Base-by-base conservation (phyloP, 2,329 filamentous ascomycete species). In the Arthrobotrys sphaeroides region DNA sequence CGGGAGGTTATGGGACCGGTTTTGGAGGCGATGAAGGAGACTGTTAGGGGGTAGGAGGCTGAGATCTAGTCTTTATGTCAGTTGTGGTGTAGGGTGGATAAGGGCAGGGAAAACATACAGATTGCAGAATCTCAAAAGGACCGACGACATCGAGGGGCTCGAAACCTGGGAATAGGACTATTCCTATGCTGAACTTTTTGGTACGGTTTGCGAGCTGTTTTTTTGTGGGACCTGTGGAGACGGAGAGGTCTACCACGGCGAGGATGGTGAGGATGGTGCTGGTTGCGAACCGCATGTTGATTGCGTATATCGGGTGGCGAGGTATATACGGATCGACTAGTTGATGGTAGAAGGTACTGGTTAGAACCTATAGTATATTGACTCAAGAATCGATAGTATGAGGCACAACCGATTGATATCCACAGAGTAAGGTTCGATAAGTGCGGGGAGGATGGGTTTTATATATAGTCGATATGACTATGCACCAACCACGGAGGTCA, bases 121-220 rank as follows among this genome's bases (percentile, higher is more conserved):
- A 57, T 28, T 55, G 20, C 20, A 87, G 80, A 73, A 83, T 83
- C 76, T 87, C 84, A 9, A 87, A 79, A 4, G 85, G 85, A 5
- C 85, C 85, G 66, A 84, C 83, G 38, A 81, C 82, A 67, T 85
- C 83, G 6, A 84, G 80, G 18, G 83, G 81, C 78, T 85, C 82
- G 77, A 84, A 84, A 40, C 83, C 83, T 2, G 83, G 83, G 77
- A 81, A 85, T 12, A 85, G 78, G 12, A 82, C 67, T 12, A 72
- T 53, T 12, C 67, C 67, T 12, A 72, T 6, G 22, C 28, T 38
- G 13, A 72, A 36, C 4, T n/a, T 55, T 12, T 55, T 31, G 9
- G 31, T 9, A 6, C 57, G 43, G 31, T 72, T 72, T 1, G 22
- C 36, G 1, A 72, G 45, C 24, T 72, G 67, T 10, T 45, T 55